Evolutionary conservation across 2,329 filamentous ascomycete species (phyloP).

Genomic region (Beauveria australis): DNA sequence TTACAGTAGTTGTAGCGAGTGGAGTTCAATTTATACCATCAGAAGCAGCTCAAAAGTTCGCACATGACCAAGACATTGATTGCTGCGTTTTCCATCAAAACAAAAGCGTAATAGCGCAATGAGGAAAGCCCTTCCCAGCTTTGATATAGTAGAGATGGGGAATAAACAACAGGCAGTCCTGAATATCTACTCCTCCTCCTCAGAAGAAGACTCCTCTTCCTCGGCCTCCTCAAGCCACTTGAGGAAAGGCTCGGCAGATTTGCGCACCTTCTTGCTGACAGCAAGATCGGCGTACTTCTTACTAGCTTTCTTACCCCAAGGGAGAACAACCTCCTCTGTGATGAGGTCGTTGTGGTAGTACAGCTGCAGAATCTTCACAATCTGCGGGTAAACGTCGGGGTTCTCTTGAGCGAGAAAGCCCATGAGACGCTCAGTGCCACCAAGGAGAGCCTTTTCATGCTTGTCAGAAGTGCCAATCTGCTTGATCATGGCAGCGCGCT

Average conservation of each 20-base stretch:
- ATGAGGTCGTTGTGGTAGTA: constrained; percentile 89
- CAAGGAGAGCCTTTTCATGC: constrained; percentile 91
- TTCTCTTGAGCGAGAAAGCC: constrained; percentile 63
- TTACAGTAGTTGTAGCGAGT: neutral
- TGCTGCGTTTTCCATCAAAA: constrained; percentile 3
- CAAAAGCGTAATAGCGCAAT: neutral
- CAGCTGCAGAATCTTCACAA: constrained; percentile 80
- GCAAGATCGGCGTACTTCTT: constrained; percentile 94
- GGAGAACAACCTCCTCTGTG: constrained; percentile 77
- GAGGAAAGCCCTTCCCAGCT: neutral
- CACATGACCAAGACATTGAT: constrained; percentile 5
- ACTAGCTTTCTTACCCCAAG: constrained; percentile 91
- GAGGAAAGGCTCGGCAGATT: constrained; percentile 88
- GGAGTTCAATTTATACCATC: constrained; percentile 2
- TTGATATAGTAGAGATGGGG: neutral
- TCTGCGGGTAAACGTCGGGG: constrained; percentile 64
- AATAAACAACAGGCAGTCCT: neutral
- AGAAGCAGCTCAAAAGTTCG: neutral
- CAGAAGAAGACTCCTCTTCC: constrained; percentile 58
- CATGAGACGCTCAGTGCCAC: constrained; percentile 89
- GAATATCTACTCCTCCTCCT: constrained; percentile 28
- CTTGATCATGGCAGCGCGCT: constrained; percentile 80
- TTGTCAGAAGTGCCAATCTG: constrained; percentile 87
- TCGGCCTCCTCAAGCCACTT: constrained; percentile 88
- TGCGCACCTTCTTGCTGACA: constrained; percentile 90